These are phyloP conservation scores for Cercospora nicotianae DNA, from an alignment of 2,329 filamentous ascomycete genomes.

Conservation along the genomic window DNA sequence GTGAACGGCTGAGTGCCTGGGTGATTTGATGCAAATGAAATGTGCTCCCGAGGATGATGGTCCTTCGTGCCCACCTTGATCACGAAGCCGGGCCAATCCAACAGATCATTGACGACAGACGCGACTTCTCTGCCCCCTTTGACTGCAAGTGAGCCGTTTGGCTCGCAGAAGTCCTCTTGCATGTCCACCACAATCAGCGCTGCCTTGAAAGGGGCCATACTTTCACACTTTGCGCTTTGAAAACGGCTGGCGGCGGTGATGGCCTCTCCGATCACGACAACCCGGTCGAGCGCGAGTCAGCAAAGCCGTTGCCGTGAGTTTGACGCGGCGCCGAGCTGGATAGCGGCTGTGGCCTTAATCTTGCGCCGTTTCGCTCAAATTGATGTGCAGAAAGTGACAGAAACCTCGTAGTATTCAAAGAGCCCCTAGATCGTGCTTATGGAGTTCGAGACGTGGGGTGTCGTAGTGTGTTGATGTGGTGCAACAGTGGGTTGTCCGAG, in stretches of 20 bases:
- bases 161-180: conserved; percentile 93
- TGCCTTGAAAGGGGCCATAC: conserved; percentile 8
- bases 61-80: conserved; percentile 86
- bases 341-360: not conserved
- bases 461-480: not conserved
- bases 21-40: conserved; percentile 88
- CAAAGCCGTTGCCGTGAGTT: not conserved
- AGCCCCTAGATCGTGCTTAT: not conserved
- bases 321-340: not conserved
- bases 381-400: not conserved
- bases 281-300: not conserved
- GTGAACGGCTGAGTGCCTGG: conserved; percentile 65
- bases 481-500: not conserved
- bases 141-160: conserved; percentile 83
- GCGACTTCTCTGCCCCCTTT: conserved; percentile 68
- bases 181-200: conserved; percentile 29
- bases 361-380: not conserved
- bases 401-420: not conserved
- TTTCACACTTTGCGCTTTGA: not conserved
- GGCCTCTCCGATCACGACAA: not conserved
- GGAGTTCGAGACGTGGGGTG: not conserved
- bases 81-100: conserved; percentile 65
- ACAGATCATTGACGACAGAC: conserved; percentile 70
- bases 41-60: conserved; percentile 78
- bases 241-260: not conserved